Evolutionary conservation across 169 alveolate genomes (phyloP).

Genomic region (Eimeria acervulina): DNA sequence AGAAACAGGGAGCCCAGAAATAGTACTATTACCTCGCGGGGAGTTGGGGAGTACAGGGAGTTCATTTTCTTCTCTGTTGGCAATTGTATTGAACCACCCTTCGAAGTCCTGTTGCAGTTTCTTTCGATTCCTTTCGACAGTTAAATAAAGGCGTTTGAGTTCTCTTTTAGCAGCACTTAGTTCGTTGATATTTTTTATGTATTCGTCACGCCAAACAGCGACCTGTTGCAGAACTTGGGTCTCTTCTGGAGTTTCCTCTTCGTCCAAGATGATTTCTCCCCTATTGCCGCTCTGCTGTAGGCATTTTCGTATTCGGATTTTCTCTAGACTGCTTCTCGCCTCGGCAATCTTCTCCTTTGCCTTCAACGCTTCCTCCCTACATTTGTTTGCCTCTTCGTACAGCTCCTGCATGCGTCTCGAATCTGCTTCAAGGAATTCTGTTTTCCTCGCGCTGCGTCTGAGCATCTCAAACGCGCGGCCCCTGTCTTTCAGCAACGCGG

Average conservation of each 20-base stretch:
- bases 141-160: not conserved
- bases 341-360: slow-evolving; percentile 87
- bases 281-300: not conserved
- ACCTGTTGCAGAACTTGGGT: slow-evolving; percentile 8
- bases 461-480: slow-evolving; percentile 92
- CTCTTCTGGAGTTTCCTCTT: slow-evolving; percentile 41
- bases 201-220: not conserved
- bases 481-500: slow-evolving; percentile 88
- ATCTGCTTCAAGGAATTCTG: slow-evolving; percentile 90
- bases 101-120: slow-evolving; percentile 83
- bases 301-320: slow-evolving; percentile 32
- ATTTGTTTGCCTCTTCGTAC: slow-evolving; percentile 87
- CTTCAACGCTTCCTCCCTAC: slow-evolving; percentile 88
- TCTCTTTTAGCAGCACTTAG: slow-evolving; percentile 19
- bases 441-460: slow-evolving; percentile 91
- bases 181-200: slow-evolving; percentile 1
- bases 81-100: slow-evolving; percentile 80
- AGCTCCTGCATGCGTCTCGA: slow-evolving; percentile 87
- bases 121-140: slow-evolving; percentile 46
- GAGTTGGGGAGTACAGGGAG: not conserved
- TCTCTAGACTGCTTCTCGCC: not conserved
- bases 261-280: not conserved
- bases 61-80: not conserved
- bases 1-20: not conserved
- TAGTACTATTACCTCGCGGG: not conserved